Evolutionary conservation across 2,329 filamentous ascomycete species (phyloP).

Genomic region (Trichoderma breve): DNA sequence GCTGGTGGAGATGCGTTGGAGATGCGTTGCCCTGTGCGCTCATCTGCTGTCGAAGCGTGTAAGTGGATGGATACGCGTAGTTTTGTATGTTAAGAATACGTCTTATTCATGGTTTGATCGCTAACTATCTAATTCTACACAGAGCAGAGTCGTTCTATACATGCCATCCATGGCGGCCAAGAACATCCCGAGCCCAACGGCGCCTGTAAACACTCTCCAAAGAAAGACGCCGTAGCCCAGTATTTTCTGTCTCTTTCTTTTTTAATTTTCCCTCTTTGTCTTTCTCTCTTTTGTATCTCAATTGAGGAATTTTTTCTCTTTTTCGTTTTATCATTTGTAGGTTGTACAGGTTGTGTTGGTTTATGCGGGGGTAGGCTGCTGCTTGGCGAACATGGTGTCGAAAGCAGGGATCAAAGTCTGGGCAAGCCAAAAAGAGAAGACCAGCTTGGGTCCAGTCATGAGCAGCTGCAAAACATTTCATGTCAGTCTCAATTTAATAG

Average conservation of each 20-base stretch:
- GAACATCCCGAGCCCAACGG: slow-evolving; percentile 14
- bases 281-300: not conserved
- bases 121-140: slow-evolving; percentile 22
- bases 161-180: slow-evolving; percentile 17
- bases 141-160: slow-evolving; percentile 27
- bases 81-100: not conserved
- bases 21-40: not conserved
- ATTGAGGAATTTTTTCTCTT: not conserved
- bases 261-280: not conserved
- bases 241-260: not conserved
- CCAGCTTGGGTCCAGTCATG: slow-evolving; percentile 98
- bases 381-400: slow-evolving; percentile 41
- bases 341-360: slow-evolving; percentile 1
- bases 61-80: not conserved
- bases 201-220: slow-evolving; percentile 11
- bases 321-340: slow-evolving; percentile 9
- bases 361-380: not conserved
- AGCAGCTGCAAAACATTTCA: slow-evolving; percentile 58
- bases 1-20: not conserved
- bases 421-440: slow-evolving; percentile 99
- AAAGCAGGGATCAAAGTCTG: slow-evolving; percentile 97
- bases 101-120: slow-evolving; percentile 11
- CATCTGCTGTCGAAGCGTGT: not conserved
- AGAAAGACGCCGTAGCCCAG: slow-evolving; percentile 2
- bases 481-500: slow-evolving; percentile 23